These are phyloP conservation scores for Psilocybe tampanensis DNA, from an alignment of 768 basidiomycete species.

Conservation along the genomic window DNA sequence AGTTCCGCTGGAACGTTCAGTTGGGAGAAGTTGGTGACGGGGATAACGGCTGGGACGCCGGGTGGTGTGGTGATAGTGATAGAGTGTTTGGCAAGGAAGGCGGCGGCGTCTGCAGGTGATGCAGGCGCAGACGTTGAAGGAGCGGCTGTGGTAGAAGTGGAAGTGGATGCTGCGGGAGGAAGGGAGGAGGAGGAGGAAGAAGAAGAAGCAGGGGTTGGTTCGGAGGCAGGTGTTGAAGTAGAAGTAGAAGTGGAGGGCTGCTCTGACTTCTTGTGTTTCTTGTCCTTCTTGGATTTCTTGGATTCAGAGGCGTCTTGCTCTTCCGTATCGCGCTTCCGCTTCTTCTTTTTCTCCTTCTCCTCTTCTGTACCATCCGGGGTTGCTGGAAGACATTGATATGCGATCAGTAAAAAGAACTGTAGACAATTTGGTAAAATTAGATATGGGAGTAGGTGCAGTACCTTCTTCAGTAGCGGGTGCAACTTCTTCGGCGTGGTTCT, in stretches of 20 bases:
- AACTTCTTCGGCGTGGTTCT: conserved; percentile 18
- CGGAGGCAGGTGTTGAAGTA: conserved; percentile 18
- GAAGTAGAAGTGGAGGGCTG: conserved; percentile 20
- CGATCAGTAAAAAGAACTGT: neutral
- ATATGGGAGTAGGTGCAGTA: conserved; percentile 1
- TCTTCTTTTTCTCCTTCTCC: conserved; percentile 42
- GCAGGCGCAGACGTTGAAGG: conserved; percentile 20
- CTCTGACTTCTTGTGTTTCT: conserved; percentile 39
- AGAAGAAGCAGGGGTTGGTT: conserved; percentile 16
- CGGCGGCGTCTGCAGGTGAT: conserved; percentile 45
- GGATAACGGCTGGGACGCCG: conserved; percentile 49
- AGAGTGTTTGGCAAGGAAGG: conserved; percentile 71
- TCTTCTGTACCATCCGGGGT: conserved; percentile 16
- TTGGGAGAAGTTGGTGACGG: conserved; percentile 75
- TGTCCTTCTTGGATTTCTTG: conserved; percentile 43
- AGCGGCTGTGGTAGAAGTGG: conserved; percentile 18
- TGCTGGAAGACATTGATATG: neutral
- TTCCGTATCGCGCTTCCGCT: conserved; percentile 28
- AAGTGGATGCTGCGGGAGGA: conserved; percentile 21
- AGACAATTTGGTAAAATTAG: neutral
- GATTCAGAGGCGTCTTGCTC: conserved; percentile 17
- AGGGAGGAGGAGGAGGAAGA: conserved; percentile 18
- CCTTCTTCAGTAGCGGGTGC: conserved; percentile 22
- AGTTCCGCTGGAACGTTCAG: conserved; percentile 68
- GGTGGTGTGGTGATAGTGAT: conserved; percentile 69